Evolutionary conservation across 805 yeast species (phyloP).

Genomic region (Nakazawaea siamensis): DNA sequence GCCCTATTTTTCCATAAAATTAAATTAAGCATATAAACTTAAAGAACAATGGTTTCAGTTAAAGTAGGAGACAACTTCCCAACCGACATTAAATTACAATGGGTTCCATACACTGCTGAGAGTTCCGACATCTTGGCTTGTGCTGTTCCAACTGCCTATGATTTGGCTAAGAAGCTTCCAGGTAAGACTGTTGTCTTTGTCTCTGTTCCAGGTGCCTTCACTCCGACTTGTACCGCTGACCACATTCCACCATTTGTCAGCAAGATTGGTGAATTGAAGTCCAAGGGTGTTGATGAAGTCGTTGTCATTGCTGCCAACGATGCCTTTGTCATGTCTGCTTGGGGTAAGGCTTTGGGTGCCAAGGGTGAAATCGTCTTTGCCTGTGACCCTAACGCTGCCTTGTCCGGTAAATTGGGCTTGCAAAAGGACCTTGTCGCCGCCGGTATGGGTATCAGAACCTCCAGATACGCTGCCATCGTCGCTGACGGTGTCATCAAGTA

Average conservation of each 20-base stretch:
- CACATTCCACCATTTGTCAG: slow-evolving; percentile 33
- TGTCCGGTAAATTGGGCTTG: slow-evolving; percentile 54
- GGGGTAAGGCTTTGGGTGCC: slow-evolving; percentile 40
- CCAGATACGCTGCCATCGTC: slow-evolving; percentile 67
- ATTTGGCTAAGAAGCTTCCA: slow-evolving; percentile 25
- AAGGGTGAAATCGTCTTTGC: slow-evolving; percentile 44
- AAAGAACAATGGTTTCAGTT: slow-evolving; percentile 6
- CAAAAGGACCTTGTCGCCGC: slow-evolving; percentile 41
- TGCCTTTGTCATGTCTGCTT: slow-evolving; percentile 33
- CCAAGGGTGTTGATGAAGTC: slow-evolving; percentile 29
- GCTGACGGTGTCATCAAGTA: slow-evolving; percentile 28
- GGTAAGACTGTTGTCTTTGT: slow-evolving; percentile 34
- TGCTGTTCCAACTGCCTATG: slow-evolving; percentile 28
- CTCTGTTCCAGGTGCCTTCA: slow-evolving; percentile 76
- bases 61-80: slow-evolving; percentile 18
- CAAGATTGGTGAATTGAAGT: slow-evolving; percentile 26
- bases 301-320: slow-evolving; percentile 32
- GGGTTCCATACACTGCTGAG: slow-evolving; percentile 32
- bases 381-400: slow-evolving; percentile 54
- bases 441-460: slow-evolving; percentile 52
- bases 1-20: too few relatives aligned
- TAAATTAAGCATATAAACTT: too few relatives aligned
- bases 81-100: slow-evolving; percentile 25
- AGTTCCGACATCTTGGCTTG: slow-evolving; percentile 29
- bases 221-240: slow-evolving; percentile 61